Evolutionary conservation across 2,329 filamentous ascomycete species (phyloP), one percentile per base, ranked within the genome.

Genomic region (Coleophoma cylindrospora): DNA sequence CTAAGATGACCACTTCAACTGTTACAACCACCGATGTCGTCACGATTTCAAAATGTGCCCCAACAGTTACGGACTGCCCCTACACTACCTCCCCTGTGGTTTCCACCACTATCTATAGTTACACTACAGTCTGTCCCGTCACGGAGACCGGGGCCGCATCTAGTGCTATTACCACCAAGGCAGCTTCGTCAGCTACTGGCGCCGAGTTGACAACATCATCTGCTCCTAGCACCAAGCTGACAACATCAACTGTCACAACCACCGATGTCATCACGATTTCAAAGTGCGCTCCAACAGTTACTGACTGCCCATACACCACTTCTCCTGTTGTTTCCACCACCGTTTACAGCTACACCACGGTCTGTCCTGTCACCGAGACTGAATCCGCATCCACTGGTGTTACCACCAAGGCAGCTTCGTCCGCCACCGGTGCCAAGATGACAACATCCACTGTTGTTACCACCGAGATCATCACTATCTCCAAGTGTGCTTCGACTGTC

Each of bases 291-390:
- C 48, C 50, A 7, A 51, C 49, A 2, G 55, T 60, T 15, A 54
- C 55, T 9, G 48, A 60, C 14, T 60, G 59, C 46, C 57, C 58
- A 8, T 43, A 52, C 15, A 58, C 52, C 32, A 61, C 56, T 7
- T 56, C 60, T 45, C 38, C 38, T 19, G 38, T 41, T 4, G 56
- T 54, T 11, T 34, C 57, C 15, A 45, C 54, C 13, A 19, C 15
- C 3, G 38, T 41, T 4, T 41, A 41, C n/a, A 41, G 38, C 38
- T 57, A 50, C 9, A 58, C 51, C 11, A 57, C 57, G 2, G 50
- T 60, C 22, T 61, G 51, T 46, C 50, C 58, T 3, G 47, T 61
- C 6, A 27, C 40, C 6, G 44, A 21, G 12, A 47, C n/a, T 17
- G 27, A 27, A 27, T 7, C 27, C 27, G 27, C 4, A 27, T 27